Base-by-base conservation (phyloP, 148 eudicot species). In the Selenicereus undatus region DNA sequence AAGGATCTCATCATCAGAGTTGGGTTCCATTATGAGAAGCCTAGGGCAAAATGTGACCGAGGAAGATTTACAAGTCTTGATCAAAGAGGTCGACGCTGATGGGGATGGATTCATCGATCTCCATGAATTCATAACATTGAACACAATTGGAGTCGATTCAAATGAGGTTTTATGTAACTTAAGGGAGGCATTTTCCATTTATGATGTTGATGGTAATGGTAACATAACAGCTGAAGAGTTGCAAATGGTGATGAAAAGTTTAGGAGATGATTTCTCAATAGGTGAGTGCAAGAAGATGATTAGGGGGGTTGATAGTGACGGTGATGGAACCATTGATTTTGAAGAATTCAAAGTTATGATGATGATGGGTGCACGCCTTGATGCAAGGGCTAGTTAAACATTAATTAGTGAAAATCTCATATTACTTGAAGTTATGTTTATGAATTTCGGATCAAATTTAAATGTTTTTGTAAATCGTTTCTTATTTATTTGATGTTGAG, bases 141-240 rank as follows among this genome's bases (percentile, higher is more conserved):
- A 84, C 17, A 84, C 86, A 1, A 80, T 75, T 27, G 86, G 80
- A 3, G 77, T 84, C 6, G 86, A 84, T 62, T 80, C 86, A 0
- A 65, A 84, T 11, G 86, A 84, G 58, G 39, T 80, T 35, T 29
- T 84, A 1, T 66, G 50, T 0, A 84, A 80, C 51, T 56, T 84
- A 21, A 77, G 68, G 42, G 83, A 80, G 35, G 83, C 86, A 16
- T 84, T 84, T 77, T 72, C 81, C 27, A 84, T 84, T 26, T 84
- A 84, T 39, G 86, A 84, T 77, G 83, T 62, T 4, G 86, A 84
- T 73, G 86, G 86, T 7, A 84, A 84, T 80, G 86, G 86, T 0
- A 81, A 64, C 3, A 84, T 84, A 17, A 84, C 86, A 18, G 71
- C 80, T 0, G 86, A 84, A 45, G 86, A 84, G 21, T 65, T 84